A percentile compares a stretch with the other conserved stretches of the same genome.
Conservation (phyloP, 768 basidiomycete species). For the Suillus fuscotomentosus region DNA sequence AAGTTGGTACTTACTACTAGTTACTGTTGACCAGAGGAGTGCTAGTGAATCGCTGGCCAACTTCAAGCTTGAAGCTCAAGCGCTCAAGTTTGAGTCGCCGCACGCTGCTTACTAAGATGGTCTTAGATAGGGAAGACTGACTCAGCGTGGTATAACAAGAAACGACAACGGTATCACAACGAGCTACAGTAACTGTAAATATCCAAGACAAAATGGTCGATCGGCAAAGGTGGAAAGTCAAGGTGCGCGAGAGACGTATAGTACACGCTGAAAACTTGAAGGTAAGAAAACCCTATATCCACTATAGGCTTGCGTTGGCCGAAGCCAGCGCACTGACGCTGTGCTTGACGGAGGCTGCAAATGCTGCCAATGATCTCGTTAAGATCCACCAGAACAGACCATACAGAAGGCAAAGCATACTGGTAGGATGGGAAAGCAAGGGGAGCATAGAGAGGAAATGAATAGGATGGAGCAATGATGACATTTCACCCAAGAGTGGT, state of each 20-base stretch:
- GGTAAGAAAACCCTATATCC: not conserved
- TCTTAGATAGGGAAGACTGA: not conserved
- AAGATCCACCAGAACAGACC: slow-evolving; percentile 1
- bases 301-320: slow-evolving; percentile 2
- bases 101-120: not conserved
- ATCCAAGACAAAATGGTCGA: not conserved
- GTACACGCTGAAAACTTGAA: not conserved
- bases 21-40: not conserved
- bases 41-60: not conserved
- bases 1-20: not conserved
- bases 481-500: slow-evolving; percentile 16
- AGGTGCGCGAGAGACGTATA: not conserved
- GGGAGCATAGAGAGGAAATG: not conserved
- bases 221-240: not conserved
- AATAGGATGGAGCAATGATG: not conserved
- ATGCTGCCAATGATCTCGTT: not conserved
- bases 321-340: slow-evolving; percentile 5
- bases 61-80: too few relatives aligned
- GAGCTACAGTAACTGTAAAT: not conserved
- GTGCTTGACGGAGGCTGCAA: not conserved
- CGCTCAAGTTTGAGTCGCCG: too few relatives aligned
- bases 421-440: slow-evolving; percentile 3
- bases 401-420: slow-evolving; percentile 1
- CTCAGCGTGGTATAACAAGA: not conserved
- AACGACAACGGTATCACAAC: not conserved